Conservation (phyloP, 176 grass and related monocot genomes). For the Oryza glumipatula region DNA sequence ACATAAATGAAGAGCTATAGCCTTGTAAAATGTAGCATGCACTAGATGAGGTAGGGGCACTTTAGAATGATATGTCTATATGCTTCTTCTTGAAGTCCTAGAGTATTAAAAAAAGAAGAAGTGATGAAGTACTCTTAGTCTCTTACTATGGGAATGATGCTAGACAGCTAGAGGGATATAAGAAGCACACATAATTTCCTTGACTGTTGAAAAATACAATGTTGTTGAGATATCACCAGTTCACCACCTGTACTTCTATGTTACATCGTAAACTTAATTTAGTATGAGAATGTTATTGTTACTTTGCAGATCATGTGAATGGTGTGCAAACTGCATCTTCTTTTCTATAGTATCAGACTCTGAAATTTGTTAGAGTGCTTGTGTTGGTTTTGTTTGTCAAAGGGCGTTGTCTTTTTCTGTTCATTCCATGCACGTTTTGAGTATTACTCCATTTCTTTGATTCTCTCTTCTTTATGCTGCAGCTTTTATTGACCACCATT, state of each 20-base stretch:
- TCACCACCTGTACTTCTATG: background rate
- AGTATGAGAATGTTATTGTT: background rate
- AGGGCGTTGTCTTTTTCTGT: background rate
- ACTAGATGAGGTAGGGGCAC: background rate
- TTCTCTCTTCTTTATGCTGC: background rate
- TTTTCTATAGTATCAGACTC: background rate
- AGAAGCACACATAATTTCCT: slow-evolving; percentile 23
- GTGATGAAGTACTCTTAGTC: background rate
- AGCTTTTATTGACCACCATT: background rate
- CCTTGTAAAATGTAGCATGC: background rate
- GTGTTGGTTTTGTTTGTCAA: background rate
- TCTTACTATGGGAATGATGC: slow-evolving; percentile 1
- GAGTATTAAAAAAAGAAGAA: background rate
- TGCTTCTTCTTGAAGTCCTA: background rate
- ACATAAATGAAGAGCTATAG: background rate
- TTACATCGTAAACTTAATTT: background rate
- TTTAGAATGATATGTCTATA: background rate
- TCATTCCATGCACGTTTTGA: background rate
- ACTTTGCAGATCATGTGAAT: slow-evolving; percentile 16
- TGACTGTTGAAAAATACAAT: background rate
- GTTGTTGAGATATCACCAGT: background rate
- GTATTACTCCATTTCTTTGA: background rate
- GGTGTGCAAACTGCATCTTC: background rate
- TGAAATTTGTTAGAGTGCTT: background rate
- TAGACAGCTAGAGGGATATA: background rate